phyloP scores from a whole-genome alignment of 176 grass and related monocot species.

The Oryza meyeriana region DNA sequence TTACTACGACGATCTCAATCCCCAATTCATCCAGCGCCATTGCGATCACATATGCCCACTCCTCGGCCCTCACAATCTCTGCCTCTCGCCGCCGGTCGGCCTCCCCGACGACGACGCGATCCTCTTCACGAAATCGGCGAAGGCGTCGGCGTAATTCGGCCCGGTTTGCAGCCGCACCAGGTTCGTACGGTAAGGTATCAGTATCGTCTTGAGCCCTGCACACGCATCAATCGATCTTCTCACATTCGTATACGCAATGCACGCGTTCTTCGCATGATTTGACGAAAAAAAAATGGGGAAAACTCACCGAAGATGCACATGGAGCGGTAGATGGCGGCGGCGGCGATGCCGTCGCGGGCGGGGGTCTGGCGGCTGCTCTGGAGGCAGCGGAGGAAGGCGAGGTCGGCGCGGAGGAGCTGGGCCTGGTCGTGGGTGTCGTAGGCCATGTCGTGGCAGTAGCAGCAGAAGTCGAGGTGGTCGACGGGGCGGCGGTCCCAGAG shows the following conservation, averaged over 20 bases:
- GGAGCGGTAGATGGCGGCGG: conserved; percentile 64
- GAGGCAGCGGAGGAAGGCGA: conserved; percentile 87
- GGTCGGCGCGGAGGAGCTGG: conserved; percentile 81
- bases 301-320: conserved; percentile 85
- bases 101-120: conserved; percentile 51
- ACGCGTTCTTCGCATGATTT: background rate
- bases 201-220: conserved; percentile 82
- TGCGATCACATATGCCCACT: background rate
- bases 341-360: conserved; percentile 54
- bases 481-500: conserved; percentile 86
- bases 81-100: conserved; percentile 43
- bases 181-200: conserved; percentile 89
- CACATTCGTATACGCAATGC: background rate
- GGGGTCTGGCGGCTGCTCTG: conserved; percentile 63
- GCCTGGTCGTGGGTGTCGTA: conserved; percentile 96
- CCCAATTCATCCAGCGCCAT: background rate
- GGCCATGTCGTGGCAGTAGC: conserved; percentile 98
- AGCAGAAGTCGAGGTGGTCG: conserved; percentile 96
- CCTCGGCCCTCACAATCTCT: conserved; percentile 36
- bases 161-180: conserved; percentile 71
- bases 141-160: conserved; percentile 45
- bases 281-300: background rate
- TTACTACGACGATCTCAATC: background rate
- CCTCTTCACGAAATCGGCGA: conserved; percentile 67
- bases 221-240: background rate